These are phyloP conservation scores for Fremontodendron californicum DNA, from an alignment of 345 rosid species.

Conservation along the genomic window DNA sequence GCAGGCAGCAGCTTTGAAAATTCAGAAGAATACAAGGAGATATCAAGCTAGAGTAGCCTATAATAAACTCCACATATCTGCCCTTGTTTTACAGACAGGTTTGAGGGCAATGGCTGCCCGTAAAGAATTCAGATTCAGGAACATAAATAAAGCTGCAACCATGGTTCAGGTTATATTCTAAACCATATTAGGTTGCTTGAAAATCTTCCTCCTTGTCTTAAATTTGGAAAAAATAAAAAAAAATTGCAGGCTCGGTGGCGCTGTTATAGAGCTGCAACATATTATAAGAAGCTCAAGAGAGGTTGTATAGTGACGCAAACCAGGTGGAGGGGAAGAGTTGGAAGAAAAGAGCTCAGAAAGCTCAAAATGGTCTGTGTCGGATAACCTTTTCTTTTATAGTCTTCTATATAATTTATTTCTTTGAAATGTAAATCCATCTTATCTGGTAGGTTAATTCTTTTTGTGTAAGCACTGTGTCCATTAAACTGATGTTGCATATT, in stretches of 20 bases:
- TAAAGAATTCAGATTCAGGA: constrained; percentile 60
- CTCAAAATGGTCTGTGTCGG: constrained; percentile 64
- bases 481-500: neutral
- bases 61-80: constrained; percentile 46
- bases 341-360: constrained; percentile 58
- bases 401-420: neutral
- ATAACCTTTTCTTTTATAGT: constrained; percentile 4
- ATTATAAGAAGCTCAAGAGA: constrained; percentile 60
- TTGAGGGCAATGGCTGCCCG: constrained; percentile 65
- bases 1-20: constrained; percentile 64
- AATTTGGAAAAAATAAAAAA: neutral
- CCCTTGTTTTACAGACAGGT: constrained; percentile 57
- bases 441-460: neutral
- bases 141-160: constrained; percentile 58
- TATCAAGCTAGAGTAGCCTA: constrained; percentile 47
- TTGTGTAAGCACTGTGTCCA: neutral
- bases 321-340: constrained; percentile 75
- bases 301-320: constrained; percentile 59
- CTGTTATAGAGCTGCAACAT: constrained; percentile 44
- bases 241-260: constrained; percentile 61
- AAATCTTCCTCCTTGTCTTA: neutral
- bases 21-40: constrained; percentile 60
- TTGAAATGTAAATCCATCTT: too few relatives aligned
- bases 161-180: constrained; percentile 49
- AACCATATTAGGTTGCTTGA: neutral